A percentile compares a stretch with the other conserved stretches of the same genome.
These are phyloP conservation scores for Crithidia sp. DNA, from an alignment of 208 protist genomes.

Conservation along the genomic window DNA sequence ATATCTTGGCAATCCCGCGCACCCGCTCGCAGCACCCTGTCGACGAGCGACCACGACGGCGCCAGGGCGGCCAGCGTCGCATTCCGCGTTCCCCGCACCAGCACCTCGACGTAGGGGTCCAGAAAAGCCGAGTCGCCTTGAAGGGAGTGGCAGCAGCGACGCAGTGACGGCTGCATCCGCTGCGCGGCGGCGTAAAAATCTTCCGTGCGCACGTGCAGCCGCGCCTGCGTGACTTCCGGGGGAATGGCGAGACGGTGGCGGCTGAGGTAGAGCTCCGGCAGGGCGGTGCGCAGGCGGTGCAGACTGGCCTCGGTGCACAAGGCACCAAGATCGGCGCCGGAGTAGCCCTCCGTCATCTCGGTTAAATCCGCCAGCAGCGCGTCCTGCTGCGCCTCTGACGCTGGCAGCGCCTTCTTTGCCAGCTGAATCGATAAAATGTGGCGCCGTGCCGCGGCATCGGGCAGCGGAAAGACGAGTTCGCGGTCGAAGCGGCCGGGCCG, in stretches of 20 bases:
- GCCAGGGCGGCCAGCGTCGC: conserved; percentile 49
- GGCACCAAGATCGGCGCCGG: conserved; percentile 98
- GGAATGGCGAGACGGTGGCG: conserved; percentile 56
- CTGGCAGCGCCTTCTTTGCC: conserved; percentile 97
- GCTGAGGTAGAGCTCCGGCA: conserved; percentile 84
- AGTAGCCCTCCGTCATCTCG: conserved; percentile 96
- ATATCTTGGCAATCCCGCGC: conserved; percentile 63
- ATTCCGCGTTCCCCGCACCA: conserved; percentile 51
- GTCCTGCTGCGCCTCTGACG: conserved; percentile 35
- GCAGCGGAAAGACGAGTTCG: conserved; percentile 92
- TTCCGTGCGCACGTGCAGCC: conserved; percentile 49
- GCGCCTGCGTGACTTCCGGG: conserved; percentile 19
- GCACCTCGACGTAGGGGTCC: conserved; percentile 54
- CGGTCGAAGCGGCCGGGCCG: conserved; percentile 97
- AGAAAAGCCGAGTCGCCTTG: conserved; percentile 5
- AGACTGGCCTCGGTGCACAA: conserved; percentile 98
- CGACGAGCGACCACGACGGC: conserved; percentile 55
- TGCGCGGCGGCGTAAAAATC: conserved; percentile 79
- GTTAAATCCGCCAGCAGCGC: conserved; percentile 86
- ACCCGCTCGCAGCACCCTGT: conserved; percentile 36
- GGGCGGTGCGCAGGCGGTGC: conserved; percentile 65
- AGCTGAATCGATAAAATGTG: conserved; percentile 97
- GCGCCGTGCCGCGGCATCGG: conserved; percentile 75
- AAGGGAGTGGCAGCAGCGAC: conserved; percentile 26
- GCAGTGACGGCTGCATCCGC: conserved; percentile 66